phyloP scores from a whole-genome alignment of 345 rosid species.

The Corchorus capsularis region DNA sequence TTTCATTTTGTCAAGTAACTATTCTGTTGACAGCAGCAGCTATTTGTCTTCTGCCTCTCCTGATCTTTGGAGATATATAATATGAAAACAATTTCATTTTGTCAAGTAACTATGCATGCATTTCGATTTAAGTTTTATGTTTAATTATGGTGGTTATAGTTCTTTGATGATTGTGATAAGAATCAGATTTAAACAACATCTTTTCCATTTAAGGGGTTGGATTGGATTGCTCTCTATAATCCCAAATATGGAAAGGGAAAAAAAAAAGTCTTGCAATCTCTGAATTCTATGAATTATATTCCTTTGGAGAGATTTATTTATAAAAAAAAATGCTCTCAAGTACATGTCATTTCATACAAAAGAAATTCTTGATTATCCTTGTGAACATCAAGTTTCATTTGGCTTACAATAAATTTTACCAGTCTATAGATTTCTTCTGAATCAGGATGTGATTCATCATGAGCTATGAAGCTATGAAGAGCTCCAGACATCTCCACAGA shows the following conservation, averaged over 20 bases:
- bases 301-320: not conserved
- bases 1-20: not conserved
- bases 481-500: conserved; percentile 50
- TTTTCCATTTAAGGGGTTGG: not conserved
- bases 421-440: conserved; percentile 43
- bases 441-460: conserved; percentile 52
- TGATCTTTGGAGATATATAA: not conserved
- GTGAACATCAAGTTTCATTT: conserved; percentile 42
- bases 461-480: conserved; percentile 66
- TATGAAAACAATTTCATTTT: too few species aligned
- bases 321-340: not conserved
- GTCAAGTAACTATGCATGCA: too few species aligned
- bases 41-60: not conserved
- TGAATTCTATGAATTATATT: not conserved
- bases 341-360: conserved; percentile 20
- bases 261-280: not conserved
- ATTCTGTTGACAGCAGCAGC: not conserved
- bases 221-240: not conserved
- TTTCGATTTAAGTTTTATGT: not conserved
- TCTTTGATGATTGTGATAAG: not conserved
- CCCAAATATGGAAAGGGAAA: too few species aligned
- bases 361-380: conserved; percentile 24
- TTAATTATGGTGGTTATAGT: not conserved
- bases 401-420: conserved; percentile 40
- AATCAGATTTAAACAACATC: too few species aligned